Conservation (phyloP, 1,284 basidiomycete genomes). For the Lentinula novae-zelandiae region DNA sequence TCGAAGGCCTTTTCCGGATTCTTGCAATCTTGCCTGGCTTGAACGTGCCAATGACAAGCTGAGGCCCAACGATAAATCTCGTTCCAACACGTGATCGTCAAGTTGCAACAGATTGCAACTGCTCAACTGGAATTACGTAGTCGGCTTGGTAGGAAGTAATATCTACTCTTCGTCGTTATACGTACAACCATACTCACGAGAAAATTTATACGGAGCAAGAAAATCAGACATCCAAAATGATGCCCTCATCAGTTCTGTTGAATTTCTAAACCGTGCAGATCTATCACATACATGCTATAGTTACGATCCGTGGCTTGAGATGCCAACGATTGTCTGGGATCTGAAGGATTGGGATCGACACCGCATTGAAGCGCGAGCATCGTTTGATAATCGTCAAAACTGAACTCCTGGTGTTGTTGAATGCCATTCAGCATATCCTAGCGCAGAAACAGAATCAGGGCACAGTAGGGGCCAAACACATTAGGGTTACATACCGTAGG, state of each 20-base stretch:
- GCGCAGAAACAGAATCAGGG: not conserved
- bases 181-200: not conserved
- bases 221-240: not conserved
- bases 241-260: conserved; percentile 32
- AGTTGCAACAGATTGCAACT: not conserved
- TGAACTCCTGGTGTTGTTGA: conserved; percentile 61
- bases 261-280: conserved; percentile 75
- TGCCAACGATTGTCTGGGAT: conserved; percentile 32
- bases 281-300: conserved; percentile 79
- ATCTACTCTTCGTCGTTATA: not conserved
- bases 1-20: conserved; percentile 8
- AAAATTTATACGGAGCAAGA: not conserved
- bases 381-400: conserved; percentile 87
- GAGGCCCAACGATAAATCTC: not conserved
- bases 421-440: conserved; percentile 76
- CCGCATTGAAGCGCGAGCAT: conserved; percentile 88
- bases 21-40: conserved; percentile 13
- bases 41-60: not conserved
- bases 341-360: conserved; percentile 55
- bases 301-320: conserved; percentile 59
- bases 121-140: no score
- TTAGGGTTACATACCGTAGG: conserved; percentile 57
- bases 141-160: not conserved
- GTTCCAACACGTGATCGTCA: no score
- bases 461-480: not conserved